These are phyloP conservation scores for Wickerhamiella siamensis DNA, from an alignment of 805 yeast genomes.

Conservation along the genomic window DNA sequence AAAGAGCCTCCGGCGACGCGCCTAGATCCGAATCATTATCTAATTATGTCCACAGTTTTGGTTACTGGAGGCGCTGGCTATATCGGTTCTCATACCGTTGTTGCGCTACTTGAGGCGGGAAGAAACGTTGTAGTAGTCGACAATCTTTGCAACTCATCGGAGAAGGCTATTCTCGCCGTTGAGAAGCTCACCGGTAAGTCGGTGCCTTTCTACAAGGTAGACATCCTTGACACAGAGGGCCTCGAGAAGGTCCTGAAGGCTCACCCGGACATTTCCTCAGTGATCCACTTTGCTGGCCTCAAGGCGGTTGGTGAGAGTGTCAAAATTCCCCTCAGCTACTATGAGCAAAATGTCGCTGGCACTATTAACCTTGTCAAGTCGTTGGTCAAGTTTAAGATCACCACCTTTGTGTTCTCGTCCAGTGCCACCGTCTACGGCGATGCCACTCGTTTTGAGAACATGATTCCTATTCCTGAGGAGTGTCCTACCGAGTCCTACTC, in stretches of 20 bases:
- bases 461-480: conserved; percentile 67
- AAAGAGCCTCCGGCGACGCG: too few species aligned
- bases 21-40: too few species aligned
- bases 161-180: conserved; percentile 49
- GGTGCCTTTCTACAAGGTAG: conserved; percentile 42
- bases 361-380: conserved; percentile 43
- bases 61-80: conserved; percentile 85
- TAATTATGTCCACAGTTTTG: conserved; percentile 26
- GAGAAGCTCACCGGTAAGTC: conserved; percentile 37
- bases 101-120: conserved; percentile 46
- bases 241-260: conserved; percentile 35
- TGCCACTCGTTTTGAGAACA: conserved; percentile 53
- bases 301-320: conserved; percentile 76
- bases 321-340: conserved; percentile 50
- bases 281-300: conserved; percentile 68
- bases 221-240: conserved; percentile 38
- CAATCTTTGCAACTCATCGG: conserved; percentile 50
- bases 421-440: conserved; percentile 80
- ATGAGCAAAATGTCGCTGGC: conserved; percentile 53
- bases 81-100: conserved; percentile 68
- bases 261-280: conserved; percentile 38
- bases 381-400: conserved; percentile 35
- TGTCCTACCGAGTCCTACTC: conserved; percentile 64
- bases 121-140: conserved; percentile 62
- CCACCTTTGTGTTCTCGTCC: conserved; percentile 54